phyloP scores from a whole-genome alignment of 768 basidiomycete species.

The Dictyophora rubrovolvata region DNA sequence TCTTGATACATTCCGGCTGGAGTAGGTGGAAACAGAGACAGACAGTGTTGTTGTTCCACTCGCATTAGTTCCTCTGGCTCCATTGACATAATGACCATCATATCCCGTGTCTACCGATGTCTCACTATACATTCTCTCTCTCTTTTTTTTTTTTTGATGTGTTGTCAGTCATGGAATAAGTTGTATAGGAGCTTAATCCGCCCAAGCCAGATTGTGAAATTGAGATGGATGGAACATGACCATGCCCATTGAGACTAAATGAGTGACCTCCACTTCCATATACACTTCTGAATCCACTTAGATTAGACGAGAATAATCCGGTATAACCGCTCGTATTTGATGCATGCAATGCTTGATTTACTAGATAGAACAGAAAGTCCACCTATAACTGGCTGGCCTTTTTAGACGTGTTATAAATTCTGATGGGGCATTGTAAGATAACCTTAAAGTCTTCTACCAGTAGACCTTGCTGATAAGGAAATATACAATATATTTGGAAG shows the following conservation, averaged over 20 bases:
- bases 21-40: neutral
- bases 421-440: conserved; percentile 61
- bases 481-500: too few species aligned
- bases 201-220: neutral
- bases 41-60: neutral
- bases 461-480: too few species aligned
- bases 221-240: neutral
- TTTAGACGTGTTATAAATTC: conserved; percentile 56
- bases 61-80: neutral
- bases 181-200: neutral
- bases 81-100: neutral
- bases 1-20: neutral
- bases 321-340: neutral
- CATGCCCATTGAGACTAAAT: neutral
- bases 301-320: neutral
- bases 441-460: too few species aligned
- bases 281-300: neutral
- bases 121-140: neutral
- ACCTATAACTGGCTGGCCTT: conserved; percentile 22
- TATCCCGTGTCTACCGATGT: neutral
- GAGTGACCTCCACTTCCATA: neutral
- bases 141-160: neutral
- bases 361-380: neutral
- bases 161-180: neutral
- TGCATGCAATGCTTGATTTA: neutral